Evolutionary conservation across 768 basidiomycete genomes (phyloP), one percentile per base, ranked within the genome.

Genomic region (Pisolithus tinctorius): DNA sequence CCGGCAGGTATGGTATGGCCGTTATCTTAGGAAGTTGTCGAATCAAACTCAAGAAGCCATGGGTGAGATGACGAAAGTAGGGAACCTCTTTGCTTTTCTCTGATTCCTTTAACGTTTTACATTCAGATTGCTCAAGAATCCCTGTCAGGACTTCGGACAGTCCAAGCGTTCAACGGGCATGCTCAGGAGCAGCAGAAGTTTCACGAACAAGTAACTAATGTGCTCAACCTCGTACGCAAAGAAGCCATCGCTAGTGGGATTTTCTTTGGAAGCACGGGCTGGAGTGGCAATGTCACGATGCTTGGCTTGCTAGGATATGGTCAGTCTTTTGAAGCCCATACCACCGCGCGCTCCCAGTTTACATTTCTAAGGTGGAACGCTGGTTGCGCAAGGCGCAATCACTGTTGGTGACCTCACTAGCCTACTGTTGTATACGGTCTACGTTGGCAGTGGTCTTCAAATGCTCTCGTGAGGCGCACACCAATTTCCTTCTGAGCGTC

Each of bases 21-120:
- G 93, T 11, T 99, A 97, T 69, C 71, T 99, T 49, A 92, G 93
- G 64, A 86, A 84, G 54, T 79, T 99, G 3, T 91, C 91, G 6
- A 92, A 90, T 60, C 74, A 84, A 60, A 94, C 95, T 6, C 95
- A 99, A 66, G 93, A 93, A 61, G 92, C 94, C 1, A 79, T 96
- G 48, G 94, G 94, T 50, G 93, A 95, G 50, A 93, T 95, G 93
- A 91, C 93, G 30, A 93, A 80, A 68, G 76, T 71, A 30, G 42
- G 4, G 36, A 26, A 8, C n/a, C 14, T 38, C 46, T 42, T 29
- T 20, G 34, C 14, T 20, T 51, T 41, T 10, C 45, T n/a, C 36
- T 49, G 34, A 17, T 11, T 51, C n/a, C 47, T 26, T 43, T 31
- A 44, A 31, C 27, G 10, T 25, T 16, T 26, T 9, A 20, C 1